phyloP scores from a whole-genome alignment of 2,329 filamentous ascomycete genomes.

The Zasmidium angulare region DNA sequence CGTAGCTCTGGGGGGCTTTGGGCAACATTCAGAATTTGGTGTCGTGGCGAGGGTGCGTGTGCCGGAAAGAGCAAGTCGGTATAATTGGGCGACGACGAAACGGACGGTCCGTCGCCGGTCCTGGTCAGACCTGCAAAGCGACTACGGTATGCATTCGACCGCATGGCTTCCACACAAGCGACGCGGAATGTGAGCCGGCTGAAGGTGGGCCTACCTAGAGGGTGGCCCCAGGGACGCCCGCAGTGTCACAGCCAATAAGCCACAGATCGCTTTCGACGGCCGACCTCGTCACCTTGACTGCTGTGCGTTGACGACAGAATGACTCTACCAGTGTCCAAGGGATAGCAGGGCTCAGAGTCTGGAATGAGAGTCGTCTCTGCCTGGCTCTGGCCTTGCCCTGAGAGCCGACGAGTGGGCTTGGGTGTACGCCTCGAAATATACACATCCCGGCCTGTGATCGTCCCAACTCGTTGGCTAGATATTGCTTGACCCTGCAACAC shows the following conservation, averaged over 20 bases:
- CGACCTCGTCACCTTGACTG: not conserved
- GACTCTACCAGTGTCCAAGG: not conserved
- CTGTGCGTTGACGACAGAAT: not conserved
- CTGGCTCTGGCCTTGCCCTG: not conserved
- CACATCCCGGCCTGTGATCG: conserved; percentile 16
- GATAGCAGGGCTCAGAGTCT: not conserved
- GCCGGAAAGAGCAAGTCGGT: not conserved
- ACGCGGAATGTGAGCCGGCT: conserved; percentile 9
- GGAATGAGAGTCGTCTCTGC: not conserved
- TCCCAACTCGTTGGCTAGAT: conserved; percentile 17
- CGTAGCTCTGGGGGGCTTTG: not conserved
- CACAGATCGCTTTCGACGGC: not conserved
- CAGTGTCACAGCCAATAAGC: conserved; percentile 11
- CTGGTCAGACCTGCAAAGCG: not conserved
- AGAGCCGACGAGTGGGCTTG: not conserved
- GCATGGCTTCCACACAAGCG: conserved; percentile 8
- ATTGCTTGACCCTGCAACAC: conserved; percentile 16
- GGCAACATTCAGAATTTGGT: not conserved
- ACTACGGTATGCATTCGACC: conserved; percentile 3
- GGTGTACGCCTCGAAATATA: conserved; percentile 5
- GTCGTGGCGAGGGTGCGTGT: conserved; percentile 6
- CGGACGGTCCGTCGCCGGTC: not conserved
- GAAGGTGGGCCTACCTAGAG: conserved; percentile 4
- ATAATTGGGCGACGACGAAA: conserved; percentile 7
- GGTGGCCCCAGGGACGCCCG: conserved; percentile 6